Conservation (phyloP, 345 rosid species). For the Isatis tinctoria region DNA sequence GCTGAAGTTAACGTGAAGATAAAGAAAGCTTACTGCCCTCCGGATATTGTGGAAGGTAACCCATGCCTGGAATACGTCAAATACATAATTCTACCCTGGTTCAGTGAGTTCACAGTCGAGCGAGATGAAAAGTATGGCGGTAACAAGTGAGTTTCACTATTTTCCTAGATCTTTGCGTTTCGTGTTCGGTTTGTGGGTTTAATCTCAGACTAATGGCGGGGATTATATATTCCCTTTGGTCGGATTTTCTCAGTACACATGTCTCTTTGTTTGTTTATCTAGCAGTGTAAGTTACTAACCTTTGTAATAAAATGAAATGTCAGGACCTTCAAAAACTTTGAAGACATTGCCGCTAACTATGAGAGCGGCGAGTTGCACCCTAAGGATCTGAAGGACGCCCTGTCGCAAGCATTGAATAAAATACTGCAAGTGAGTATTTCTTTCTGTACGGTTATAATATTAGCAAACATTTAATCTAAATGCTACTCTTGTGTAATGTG, state of each 20-base stretch:
- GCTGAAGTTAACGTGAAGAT: conserved; percentile 83
- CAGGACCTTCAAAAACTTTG: conserved; percentile 58
- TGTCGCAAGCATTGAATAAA: conserved; percentile 56
- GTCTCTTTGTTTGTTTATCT: not conserved
- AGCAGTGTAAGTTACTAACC: not conserved
- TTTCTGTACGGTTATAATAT: not conserved
- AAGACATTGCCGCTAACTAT: conserved; percentile 67
- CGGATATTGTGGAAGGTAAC: conserved; percentile 57
- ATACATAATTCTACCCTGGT: conserved; percentile 69
- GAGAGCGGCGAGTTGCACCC: conserved; percentile 69
- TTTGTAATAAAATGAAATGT: not conserved
- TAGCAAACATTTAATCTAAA: not conserved
- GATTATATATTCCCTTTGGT: not conserved
- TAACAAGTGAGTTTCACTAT: conserved; percentile 54
- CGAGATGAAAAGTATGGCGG: conserved; percentile 59
- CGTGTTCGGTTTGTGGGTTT: not conserved
- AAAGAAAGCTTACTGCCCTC: conserved; percentile 87
- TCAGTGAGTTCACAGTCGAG: conserved; percentile 71
- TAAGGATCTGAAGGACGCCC: conserved; percentile 66
- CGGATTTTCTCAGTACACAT: not conserved
- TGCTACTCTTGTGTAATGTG: not conserved
- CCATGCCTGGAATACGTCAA: conserved; percentile 84
- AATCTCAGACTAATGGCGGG: not conserved
- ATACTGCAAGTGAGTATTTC: conserved; percentile 58
- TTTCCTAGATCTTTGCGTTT: not conserved